phyloP scores from a whole-genome alignment of 345 rosid species.

The Cardamine occulta region DNA sequence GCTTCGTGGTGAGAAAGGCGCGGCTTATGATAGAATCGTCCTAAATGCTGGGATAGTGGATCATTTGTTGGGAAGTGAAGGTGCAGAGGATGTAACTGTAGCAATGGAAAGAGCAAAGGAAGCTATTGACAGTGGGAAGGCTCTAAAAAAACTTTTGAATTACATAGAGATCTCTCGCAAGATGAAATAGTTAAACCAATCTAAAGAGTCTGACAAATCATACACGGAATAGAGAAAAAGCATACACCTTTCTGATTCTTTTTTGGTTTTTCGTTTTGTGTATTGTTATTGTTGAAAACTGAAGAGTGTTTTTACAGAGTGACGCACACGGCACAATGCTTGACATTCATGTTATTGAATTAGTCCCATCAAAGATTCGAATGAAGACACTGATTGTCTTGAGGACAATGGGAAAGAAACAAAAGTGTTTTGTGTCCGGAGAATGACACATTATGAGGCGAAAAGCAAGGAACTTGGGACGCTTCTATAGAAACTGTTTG shows the following conservation, averaged over 20 bases:
- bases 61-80: slow-evolving; percentile 85
- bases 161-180: slow-evolving; percentile 78
- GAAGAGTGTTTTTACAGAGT: slow-evolving; percentile 21
- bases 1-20: slow-evolving; percentile 76
- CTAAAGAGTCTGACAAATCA: slow-evolving; percentile 10
- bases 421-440: slow-evolving; percentile 12
- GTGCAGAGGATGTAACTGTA: slow-evolving; percentile 63
- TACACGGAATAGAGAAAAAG: slow-evolving; percentile 31
- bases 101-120: slow-evolving; percentile 91
- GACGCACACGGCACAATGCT: slow-evolving; percentile 27
- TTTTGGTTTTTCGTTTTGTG: neutral
- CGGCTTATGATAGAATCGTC: slow-evolving; percentile 87
- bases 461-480: slow-evolving; percentile 2
- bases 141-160: slow-evolving; percentile 70
- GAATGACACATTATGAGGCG: neutral
- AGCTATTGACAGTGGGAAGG: slow-evolving; percentile 90
- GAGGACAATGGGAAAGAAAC: slow-evolving; percentile 17
- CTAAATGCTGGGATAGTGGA: slow-evolving; percentile 91
- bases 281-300: slow-evolving; percentile 18
- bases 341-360: neutral
- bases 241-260: slow-evolving; percentile 20
- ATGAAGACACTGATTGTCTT: slow-evolving; percentile 1
- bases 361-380: slow-evolving; percentile 33
- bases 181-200: slow-evolving; percentile 37
- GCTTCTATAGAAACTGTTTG: neutral